Percentiles rank a stretch among this genome's conserved stretches.
Conservation (phyloP, 352 stramenopile species). For the Saprolegnia diclina region DNA sequence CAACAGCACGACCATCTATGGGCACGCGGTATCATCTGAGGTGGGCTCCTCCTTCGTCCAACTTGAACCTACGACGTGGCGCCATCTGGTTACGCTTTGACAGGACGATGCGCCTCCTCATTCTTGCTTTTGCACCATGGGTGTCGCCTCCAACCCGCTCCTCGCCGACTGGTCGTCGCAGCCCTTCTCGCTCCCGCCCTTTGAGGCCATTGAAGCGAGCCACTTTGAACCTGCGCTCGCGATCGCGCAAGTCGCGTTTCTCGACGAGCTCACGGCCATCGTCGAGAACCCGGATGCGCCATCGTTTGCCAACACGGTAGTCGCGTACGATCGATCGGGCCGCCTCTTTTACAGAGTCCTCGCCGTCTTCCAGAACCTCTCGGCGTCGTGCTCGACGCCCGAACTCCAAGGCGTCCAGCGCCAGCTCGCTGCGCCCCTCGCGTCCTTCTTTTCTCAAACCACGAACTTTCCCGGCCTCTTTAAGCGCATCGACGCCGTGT, state of each 20-base stretch:
- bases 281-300: slow-evolving; percentile 31
- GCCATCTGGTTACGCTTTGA: no score
- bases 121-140: slow-evolving; percentile 54
- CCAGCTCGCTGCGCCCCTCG: slow-evolving; percentile 41
- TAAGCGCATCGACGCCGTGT: slow-evolving; percentile 39
- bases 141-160: slow-evolving; percentile 39
- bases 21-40: no score
- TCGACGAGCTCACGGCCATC: slow-evolving; percentile 47
- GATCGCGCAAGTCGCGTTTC: slow-evolving; percentile 37
- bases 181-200: slow-evolving; percentile 51
- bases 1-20: no score
- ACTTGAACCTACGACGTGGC: no score
- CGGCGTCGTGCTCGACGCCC: slow-evolving; percentile 38
- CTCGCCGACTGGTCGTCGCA: slow-evolving; percentile 42
- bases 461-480: slow-evolving; percentile 53
- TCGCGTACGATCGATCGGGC: slow-evolving; percentile 46
- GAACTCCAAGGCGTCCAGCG: slow-evolving; percentile 55
- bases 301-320: slow-evolving; percentile 54
- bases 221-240: slow-evolving; percentile 50
- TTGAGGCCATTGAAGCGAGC: slow-evolving; percentile 38
- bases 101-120: no score
- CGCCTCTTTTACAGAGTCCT: slow-evolving; percentile 33
- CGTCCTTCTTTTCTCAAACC: slow-evolving; percentile 33
- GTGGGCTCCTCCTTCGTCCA: no score
- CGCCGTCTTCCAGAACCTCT: slow-evolving; percentile 46